These are phyloP conservation scores for Lumnitzera littorea DNA, from an alignment of 345 rosid species.

Conservation along the genomic window DNA sequence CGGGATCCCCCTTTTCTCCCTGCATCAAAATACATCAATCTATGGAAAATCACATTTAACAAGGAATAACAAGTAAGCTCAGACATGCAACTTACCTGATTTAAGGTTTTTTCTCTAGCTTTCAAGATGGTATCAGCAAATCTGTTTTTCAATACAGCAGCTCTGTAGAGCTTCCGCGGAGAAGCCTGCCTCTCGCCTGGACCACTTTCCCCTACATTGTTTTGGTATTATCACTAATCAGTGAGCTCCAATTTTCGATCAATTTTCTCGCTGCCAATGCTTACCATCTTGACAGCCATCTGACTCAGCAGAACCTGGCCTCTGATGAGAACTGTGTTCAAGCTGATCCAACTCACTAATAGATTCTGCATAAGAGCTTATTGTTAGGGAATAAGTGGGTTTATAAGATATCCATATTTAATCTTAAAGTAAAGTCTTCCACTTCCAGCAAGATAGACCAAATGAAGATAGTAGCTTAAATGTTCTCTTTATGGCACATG, in stretches of 20 bases:
- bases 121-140: constrained; percentile 93
- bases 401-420: no score
- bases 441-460: background rate
- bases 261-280: constrained; percentile 21
- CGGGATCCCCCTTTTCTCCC: constrained; percentile 78
- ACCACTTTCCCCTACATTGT: constrained; percentile 64
- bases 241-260: constrained; percentile 26
- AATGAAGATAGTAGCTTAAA: no score
- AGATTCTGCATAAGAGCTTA: constrained; percentile 36
- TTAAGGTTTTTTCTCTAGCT: constrained; percentile 83
- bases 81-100: constrained; percentile 44
- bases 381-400: no score
- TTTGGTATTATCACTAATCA: constrained; percentile 12
- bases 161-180: constrained; percentile 77
- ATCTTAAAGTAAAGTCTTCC: background rate
- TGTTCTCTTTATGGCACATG: no score
- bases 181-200: constrained; percentile 59
- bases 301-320: constrained; percentile 46
- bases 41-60: constrained; percentile 3
- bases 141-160: constrained; percentile 69
- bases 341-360: constrained; percentile 41
- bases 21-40: constrained; percentile 22
- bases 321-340: constrained; percentile 44
- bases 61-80: constrained; percentile 6
- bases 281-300: constrained; percentile 72